Conservation (phyloP, 106 monocot species). For the Dactylorhiza incarnata region DNA sequence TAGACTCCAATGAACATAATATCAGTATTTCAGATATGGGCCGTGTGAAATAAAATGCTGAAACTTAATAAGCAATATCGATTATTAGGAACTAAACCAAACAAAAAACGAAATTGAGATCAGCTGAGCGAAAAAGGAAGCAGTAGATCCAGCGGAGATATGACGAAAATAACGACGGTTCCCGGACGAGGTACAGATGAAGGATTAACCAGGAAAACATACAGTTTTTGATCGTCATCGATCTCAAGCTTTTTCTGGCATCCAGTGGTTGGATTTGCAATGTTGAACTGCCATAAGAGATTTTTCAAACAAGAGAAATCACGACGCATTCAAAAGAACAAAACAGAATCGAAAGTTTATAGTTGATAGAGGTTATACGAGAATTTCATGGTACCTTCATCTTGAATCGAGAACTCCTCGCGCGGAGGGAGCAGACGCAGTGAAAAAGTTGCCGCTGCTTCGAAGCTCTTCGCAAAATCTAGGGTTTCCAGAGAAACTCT, state of each 20-base stretch:
- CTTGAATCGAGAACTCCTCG: neutral
- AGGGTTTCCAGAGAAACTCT: neutral
- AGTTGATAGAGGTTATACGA: neutral
- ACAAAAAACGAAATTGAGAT: neutral
- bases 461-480: neutral
- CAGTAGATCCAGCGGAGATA: neutral
- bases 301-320: neutral
- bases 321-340: neutral
- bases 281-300: slow-evolving; percentile 34
- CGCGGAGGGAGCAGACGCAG: neutral
- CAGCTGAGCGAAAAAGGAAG: neutral
- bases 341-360: neutral
- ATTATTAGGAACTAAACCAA: neutral
- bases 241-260: slow-evolving; percentile 70
- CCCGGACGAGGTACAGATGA: neutral
- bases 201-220: neutral
- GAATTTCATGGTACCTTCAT: neutral
- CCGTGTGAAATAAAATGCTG: neutral
- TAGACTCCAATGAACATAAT: neutral
- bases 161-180: neutral
- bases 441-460: neutral
- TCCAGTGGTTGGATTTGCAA: slow-evolving; percentile 57
- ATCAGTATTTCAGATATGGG: neutral
- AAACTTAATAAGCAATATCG: neutral
- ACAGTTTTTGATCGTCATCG: slow-evolving; percentile 62